These are phyloP conservation scores for Hebeloma cylindrosporum DNA, from an alignment of 768 basidiomycete species.

Conservation along the genomic window DNA sequence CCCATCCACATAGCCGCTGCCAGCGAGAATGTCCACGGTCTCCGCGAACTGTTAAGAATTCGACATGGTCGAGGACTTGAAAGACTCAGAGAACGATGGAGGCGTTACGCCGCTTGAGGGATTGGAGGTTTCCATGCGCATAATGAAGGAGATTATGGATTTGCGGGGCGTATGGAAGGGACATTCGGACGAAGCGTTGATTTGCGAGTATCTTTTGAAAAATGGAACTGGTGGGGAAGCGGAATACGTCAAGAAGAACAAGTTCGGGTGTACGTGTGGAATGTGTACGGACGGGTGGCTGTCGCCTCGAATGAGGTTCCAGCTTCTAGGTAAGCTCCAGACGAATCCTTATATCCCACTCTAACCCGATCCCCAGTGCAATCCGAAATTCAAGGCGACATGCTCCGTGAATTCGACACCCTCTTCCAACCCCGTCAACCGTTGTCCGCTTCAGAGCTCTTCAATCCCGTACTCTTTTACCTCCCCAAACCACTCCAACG, in stretches of 20 bases:
- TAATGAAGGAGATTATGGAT: not conserved
- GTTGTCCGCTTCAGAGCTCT: not conserved
- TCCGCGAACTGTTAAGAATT: constrained; percentile 8
- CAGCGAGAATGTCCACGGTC: constrained; percentile 4
- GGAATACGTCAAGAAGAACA: constrained; percentile 18
- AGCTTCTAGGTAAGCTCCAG: constrained; percentile 13
- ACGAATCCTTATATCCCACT: no score
- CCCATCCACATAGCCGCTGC: constrained; percentile 9
- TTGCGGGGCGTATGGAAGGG: constrained; percentile 2
- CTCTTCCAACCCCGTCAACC: not conserved
- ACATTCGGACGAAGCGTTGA: constrained; percentile 7
- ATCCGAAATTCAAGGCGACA: no score
- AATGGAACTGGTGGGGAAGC: constrained; percentile 2
- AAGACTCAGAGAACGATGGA: constrained; percentile 1
- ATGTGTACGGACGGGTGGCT: constrained; percentile 23
- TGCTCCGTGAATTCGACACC: not conserved
- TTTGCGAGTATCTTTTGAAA: constrained; percentile 7
- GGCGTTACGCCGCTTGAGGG: constrained; percentile 12
- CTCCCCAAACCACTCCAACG: not conserved
- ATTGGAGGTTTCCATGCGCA: constrained; percentile 3
- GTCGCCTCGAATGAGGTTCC: constrained; percentile 12
- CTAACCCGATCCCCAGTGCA: no score
- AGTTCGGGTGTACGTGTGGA: constrained; percentile 25
- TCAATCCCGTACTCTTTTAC: not conserved
- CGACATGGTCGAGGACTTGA: constrained; percentile 7